Evolutionary conservation across 2,329 filamentous ascomycete genomes (phyloP).

Genomic region (Curvularia hawaiiensis): DNA sequence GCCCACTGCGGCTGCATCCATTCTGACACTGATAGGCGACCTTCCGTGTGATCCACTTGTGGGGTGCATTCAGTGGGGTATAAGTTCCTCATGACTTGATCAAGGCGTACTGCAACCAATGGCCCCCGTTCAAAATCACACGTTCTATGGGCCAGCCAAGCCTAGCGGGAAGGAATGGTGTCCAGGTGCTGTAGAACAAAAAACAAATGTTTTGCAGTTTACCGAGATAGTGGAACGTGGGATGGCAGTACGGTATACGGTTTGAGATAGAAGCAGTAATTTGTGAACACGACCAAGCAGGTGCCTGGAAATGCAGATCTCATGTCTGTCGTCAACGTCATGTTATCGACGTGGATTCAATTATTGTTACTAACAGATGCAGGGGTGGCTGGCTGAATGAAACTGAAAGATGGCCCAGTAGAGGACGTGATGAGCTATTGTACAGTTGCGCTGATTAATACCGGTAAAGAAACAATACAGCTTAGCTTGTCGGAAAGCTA

Average conservation of each 20-base stretch:
- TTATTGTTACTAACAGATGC: background rate
- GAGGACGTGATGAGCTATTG: background rate
- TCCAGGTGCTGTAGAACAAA: background rate
- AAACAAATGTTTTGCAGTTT: conserved; percentile 2
- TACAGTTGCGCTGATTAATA: background rate
- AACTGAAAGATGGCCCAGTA: background rate
- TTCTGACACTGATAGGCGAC: conserved; percentile 8
- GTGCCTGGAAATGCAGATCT: background rate
- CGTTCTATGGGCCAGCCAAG: conserved; percentile 3
- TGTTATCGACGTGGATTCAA: background rate
- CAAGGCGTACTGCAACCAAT: conserved; percentile 16
- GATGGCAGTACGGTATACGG: background rate
- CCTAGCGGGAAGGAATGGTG: background rate
- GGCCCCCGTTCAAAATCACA: conserved; percentile 11
- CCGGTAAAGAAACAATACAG: background rate
- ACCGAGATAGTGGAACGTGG: conserved; percentile 3
- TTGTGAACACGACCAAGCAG: background rate
- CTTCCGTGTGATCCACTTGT: conserved; percentile 15
- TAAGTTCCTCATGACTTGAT: background rate
- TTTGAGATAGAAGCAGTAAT: background rate
- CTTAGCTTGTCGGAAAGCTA: background rate
- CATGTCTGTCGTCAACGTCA: background rate
- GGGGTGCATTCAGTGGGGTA: conserved; percentile 10
- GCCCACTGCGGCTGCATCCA: conserved; percentile 10
- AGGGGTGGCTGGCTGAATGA: background rate